Percentiles rank a stretch among this genome's conserved stretches.
Evolutionary conservation across 108 stramenopile species (phyloP).

Genomic region (Pseudonitzschia delicatissima): DNA sequence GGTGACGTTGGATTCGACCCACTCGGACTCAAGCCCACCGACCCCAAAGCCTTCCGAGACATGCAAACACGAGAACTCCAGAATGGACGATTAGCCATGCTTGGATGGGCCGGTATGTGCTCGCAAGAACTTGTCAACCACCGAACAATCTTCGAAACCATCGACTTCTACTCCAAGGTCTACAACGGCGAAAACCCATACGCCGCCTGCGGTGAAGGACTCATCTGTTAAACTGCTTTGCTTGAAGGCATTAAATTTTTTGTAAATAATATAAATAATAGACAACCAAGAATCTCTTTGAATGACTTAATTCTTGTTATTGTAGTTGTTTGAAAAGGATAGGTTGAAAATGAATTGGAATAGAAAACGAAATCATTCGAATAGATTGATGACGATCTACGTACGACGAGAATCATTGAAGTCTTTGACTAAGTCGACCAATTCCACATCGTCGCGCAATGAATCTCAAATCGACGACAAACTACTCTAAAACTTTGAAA

Average conservation of each 20-base stretch:
- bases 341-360: no score
- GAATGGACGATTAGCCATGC: conserved; percentile 87
- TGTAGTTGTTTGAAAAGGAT: no score
- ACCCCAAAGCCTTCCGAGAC: conserved; percentile 47
- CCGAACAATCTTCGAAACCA: conserved; percentile 54
- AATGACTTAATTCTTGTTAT: neutral
- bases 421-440: no score
- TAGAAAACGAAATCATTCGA: no score
- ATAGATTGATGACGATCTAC: no score
- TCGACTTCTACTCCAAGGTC: conserved; percentile 56
- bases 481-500: no score
- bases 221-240: conserved; percentile 1
- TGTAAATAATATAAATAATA: neutral
- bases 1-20: conserved; percentile 90
- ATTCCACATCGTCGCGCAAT: no score
- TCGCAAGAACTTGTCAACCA: conserved; percentile 82
- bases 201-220: conserved; percentile 12
- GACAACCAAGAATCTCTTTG: no score
- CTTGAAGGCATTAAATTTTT: neutral
- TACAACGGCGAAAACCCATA: conserved; percentile 50
- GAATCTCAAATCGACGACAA: no score
- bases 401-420: no score
- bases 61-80: conserved; percentile 87
- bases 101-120: conserved; percentile 69
- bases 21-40: conserved; percentile 68